A percentile compares a stretch with the other conserved stretches of the same genome.
Conservation (phyloP, 2,329 filamentous ascomycete species). For the Arthrobotrys iridis region DNA sequence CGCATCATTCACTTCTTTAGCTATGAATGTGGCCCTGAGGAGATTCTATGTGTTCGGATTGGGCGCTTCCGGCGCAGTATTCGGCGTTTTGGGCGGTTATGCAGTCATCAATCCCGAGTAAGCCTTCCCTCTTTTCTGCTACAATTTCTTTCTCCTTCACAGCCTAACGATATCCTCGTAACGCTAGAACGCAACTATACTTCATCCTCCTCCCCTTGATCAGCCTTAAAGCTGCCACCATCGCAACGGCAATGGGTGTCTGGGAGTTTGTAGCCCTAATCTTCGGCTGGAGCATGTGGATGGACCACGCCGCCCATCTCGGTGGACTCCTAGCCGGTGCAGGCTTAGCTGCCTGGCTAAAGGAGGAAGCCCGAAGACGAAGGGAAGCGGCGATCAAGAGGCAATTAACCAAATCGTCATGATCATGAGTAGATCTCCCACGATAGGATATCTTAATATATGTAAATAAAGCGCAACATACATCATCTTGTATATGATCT, state of each 20-base stretch:
- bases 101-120: slow-evolving; percentile 56
- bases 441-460: neutral
- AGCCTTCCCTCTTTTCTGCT: neutral
- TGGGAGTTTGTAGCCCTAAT: slow-evolving; percentile 61
- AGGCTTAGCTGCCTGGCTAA: slow-evolving; percentile 56
- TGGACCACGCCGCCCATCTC: slow-evolving; percentile 62
- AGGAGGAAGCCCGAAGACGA: slow-evolving; percentile 54
- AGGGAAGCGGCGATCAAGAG: slow-evolving; percentile 55
- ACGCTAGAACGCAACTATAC: slow-evolving; percentile 67
- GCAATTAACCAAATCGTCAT: slow-evolving; percentile 44
- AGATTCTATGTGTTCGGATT: slow-evolving; percentile 66
- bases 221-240: slow-evolving; percentile 64
- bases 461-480: too few species aligned
- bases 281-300: slow-evolving; percentile 56
- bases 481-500: too few species aligned
- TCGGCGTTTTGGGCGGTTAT: slow-evolving; percentile 71
- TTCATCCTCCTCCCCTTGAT: slow-evolving; percentile 65
- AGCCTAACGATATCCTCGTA: slow-evolving; percentile 65
- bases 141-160: neutral
- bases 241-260: slow-evolving; percentile 68
- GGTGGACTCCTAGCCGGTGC: slow-evolving; percentile 60
- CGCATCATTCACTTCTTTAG: slow-evolving; percentile 70
- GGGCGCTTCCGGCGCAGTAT: slow-evolving; percentile 74
- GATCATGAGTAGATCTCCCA: neutral
- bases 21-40: slow-evolving; percentile 61